Percentiles rank a stretch among this genome's conserved stretches.
Evolutionary conservation across 1,284 basidiomycete genomes (phyloP).

Genomic region (Golubevia sp.): DNA sequence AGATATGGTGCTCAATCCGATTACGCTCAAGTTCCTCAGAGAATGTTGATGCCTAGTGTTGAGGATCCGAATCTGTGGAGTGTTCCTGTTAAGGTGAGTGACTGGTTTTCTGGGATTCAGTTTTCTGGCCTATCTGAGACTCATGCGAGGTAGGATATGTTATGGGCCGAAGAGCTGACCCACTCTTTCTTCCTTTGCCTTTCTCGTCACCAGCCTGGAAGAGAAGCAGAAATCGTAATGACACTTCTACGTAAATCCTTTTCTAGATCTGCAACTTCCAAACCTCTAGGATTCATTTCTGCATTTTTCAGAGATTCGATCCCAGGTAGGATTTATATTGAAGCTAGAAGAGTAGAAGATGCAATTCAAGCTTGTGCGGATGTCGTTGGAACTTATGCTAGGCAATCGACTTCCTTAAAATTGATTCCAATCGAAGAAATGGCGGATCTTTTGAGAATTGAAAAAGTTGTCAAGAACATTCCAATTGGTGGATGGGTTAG

Average conservation of each 20-base stretch:
- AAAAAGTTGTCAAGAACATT: constrained; percentile 52
- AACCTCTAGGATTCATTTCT: constrained; percentile 48
- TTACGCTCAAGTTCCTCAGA: constrained; percentile 51
- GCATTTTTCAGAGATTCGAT: constrained; percentile 59
- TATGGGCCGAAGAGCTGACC: too few species aligned
- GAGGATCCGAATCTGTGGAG: constrained; percentile 57
- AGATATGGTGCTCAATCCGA: constrained; percentile 54
- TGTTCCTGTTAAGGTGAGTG: constrained; percentile 47
- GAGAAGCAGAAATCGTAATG: constrained; percentile 52
- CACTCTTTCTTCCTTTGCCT: background rate
- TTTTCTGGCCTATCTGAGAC: too few species aligned
- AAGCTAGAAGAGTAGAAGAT: constrained; percentile 49
- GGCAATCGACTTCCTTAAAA: constrained; percentile 37
- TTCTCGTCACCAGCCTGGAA: constrained; percentile 28
- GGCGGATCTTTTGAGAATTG: constrained; percentile 59
- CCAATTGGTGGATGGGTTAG: constrained; percentile 57
- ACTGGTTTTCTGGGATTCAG: too few species aligned
- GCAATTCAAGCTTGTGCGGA: constrained; percentile 48
- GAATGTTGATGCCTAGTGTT: constrained; percentile 57
- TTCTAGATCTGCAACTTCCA: constrained; percentile 21
- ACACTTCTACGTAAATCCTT: constrained; percentile 55
- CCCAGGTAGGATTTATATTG: constrained; percentile 54
- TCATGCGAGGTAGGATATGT: too few species aligned
- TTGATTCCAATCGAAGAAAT: constrained; percentile 59
- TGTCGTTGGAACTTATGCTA: constrained; percentile 50